Conservation (phyloP, 306 rosid species). For the Vigna radiata region DNA sequence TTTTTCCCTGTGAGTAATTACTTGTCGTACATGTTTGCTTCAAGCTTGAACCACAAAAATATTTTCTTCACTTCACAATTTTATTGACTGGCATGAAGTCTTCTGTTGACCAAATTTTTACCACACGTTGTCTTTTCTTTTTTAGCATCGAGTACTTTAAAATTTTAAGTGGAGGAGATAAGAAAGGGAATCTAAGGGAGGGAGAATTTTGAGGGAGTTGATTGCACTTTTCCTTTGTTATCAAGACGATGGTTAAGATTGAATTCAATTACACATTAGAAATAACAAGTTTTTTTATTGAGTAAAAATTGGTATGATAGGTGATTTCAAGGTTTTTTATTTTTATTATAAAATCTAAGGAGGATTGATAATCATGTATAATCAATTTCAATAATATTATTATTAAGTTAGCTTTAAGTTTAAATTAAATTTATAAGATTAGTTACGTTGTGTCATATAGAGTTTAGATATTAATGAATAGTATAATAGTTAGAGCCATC, state of each 20-base stretch:
- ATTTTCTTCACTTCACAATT: background rate
- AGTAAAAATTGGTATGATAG: background rate
- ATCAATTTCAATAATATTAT: background rate
- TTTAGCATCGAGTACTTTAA: background rate
- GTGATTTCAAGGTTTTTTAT: background rate
- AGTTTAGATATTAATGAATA: too few species aligned
- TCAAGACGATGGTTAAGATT: background rate
- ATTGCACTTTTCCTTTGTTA: background rate
- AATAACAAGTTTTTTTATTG: background rate
- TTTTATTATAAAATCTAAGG: background rate
- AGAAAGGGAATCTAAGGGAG: slow-evolving; percentile 32
- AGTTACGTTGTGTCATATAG: too few species aligned
- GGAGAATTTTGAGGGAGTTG: slow-evolving; percentile 36
- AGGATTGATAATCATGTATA: too few species aligned
- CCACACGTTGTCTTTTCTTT: slow-evolving; percentile 25
- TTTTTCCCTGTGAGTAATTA: slow-evolving; percentile 9
- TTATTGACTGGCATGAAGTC: slow-evolving; percentile 15
- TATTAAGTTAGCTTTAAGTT: too few species aligned
- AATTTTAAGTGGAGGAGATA: slow-evolving; percentile 15
- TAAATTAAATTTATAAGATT: too few species aligned
- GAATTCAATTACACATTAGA: background rate
- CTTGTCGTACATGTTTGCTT: slow-evolving; percentile 21
- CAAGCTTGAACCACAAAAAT: slow-evolving; percentile 15
- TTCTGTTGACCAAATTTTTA: background rate
- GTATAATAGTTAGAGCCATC: too few species aligned